Percentiles rank a stretch among this genome's conserved stretches.
These are phyloP conservation scores for Beauveria pseudobassiana DNA, from an alignment of 2,329 filamentous ascomycete species.

Conservation along the genomic window DNA sequence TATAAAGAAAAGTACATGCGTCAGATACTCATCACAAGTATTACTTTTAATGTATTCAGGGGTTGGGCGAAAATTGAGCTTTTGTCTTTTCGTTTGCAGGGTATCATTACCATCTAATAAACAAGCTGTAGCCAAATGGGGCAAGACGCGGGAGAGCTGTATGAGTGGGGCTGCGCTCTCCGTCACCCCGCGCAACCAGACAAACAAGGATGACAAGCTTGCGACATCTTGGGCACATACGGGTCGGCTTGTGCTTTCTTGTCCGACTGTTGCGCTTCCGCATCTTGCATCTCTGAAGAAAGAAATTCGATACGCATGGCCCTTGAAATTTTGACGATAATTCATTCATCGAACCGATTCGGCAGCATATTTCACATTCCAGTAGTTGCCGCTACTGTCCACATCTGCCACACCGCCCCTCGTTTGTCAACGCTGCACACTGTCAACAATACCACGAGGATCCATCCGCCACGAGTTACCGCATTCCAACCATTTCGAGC, in stretches of 20 bases:
- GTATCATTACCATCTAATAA: background rate
- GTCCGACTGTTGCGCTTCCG: background rate
- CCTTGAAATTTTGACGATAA: background rate
- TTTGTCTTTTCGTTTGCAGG: too few relatives aligned
- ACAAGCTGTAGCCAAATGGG: background rate
- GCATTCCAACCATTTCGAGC: conserved; percentile 4
- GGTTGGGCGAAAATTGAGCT: too few relatives aligned
- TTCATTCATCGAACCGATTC: background rate
- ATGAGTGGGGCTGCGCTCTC: conserved; percentile 8
- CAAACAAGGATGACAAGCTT: conserved; percentile 5
- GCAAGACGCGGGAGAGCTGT: background rate
- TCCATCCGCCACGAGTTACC: background rate
- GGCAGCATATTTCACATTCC: background rate
- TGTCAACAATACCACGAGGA: background rate
- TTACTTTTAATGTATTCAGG: too few relatives aligned
- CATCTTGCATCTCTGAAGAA: background rate
- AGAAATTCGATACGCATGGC: background rate
- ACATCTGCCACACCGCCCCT: conserved; percentile 4
- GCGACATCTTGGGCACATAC: conserved; percentile 3
- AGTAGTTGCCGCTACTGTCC: background rate
- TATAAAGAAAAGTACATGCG: too few relatives aligned
- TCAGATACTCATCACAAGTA: too few relatives aligned
- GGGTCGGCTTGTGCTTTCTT: background rate
- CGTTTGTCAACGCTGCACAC: background rate
- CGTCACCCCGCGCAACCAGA: conserved; percentile 13